phyloP scores from a whole-genome alignment of 345 rosid genomes.

The Tarenaya hassleriana region DNA sequence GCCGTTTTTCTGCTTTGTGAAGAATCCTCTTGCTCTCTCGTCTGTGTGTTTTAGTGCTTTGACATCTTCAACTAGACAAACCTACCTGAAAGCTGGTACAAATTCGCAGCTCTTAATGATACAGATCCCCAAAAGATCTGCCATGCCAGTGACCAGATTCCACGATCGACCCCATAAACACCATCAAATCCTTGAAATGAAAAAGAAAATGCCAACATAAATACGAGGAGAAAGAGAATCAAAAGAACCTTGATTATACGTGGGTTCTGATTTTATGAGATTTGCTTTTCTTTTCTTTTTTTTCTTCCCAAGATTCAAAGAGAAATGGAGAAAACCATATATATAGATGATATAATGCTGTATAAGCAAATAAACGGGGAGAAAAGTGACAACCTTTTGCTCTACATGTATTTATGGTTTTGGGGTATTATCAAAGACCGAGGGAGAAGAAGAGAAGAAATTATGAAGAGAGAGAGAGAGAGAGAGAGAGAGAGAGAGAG shows the following conservation, averaged over 20 bases:
- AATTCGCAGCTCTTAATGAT: slow-evolving; percentile 22
- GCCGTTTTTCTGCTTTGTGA: slow-evolving; percentile 24
- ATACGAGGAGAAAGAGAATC: slow-evolving; percentile 9
- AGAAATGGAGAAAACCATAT: slow-evolving; percentile 12
- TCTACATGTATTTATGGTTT: slow-evolving; percentile 20
- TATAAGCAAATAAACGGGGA: neutral
- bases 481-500: slow-evolving; percentile 12
- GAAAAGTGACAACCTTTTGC: neutral
- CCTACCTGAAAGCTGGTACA: slow-evolving; percentile 36
- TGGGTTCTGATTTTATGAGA: no score
- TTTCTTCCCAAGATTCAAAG: neutral
- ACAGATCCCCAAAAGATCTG: slow-evolving; percentile 46
- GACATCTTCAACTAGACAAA: slow-evolving; percentile 30
- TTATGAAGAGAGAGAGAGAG: neutral
- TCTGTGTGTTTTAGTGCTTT: slow-evolving; percentile 29
- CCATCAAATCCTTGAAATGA: slow-evolving; percentile 12
- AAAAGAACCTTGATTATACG: slow-evolving; percentile 6
- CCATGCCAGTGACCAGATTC: slow-evolving; percentile 41
- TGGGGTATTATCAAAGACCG: slow-evolving; percentile 6
- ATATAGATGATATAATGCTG: no score
- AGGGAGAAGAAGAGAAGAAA: slow-evolving; percentile 8
- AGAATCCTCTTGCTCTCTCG: neutral
- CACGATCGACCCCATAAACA: slow-evolving; percentile 32
- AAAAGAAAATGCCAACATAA: neutral
- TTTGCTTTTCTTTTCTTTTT: slow-evolving; percentile 15